Conservation (phyloP, 305 asterid species). For the Fraxinus nigra region DNA sequence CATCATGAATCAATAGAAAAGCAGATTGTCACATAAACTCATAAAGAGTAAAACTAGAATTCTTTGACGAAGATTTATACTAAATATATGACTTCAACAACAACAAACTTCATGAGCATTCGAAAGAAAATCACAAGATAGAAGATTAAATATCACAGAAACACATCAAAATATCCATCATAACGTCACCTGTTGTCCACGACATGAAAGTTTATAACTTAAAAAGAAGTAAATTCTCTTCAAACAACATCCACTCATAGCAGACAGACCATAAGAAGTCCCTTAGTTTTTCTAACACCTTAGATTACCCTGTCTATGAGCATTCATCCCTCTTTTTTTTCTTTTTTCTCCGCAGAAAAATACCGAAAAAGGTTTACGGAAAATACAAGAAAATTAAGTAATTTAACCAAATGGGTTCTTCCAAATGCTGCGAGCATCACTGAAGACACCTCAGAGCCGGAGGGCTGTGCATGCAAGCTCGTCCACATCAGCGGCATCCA, state of each 20-base stretch:
- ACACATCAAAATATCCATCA: constrained; percentile 28
- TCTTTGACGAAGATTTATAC: background rate
- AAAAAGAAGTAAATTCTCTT: constrained; percentile 37
- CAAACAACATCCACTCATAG: constrained; percentile 41
- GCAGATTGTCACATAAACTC: background rate
- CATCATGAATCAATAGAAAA: background rate
- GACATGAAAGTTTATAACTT: constrained; percentile 39
- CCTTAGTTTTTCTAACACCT: background rate
- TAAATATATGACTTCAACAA: background rate
- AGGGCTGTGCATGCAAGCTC: constrained; percentile 28
- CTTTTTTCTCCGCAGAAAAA: background rate
- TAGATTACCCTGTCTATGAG: constrained; percentile 28
- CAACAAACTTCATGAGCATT: constrained; percentile 3
- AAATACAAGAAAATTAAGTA: constrained; percentile 24
- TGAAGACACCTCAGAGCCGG: constrained; percentile 26
- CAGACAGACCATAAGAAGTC: constrained; percentile 25
- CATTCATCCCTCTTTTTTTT: constrained; percentile 15
- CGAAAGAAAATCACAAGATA: constrained; percentile 12
- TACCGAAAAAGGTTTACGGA: constrained; percentile 3
- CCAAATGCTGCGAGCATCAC: constrained; percentile 30
- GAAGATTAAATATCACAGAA: constrained; percentile 6
- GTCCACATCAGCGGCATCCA: constrained; percentile 31
- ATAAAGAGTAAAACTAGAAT: background rate
- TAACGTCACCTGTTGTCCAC: constrained; percentile 34
- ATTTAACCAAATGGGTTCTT: constrained; percentile 35